A percentile compares a stretch with the other conserved stretches of the same genome.
phyloP scores from a whole-genome alignment of 495 filamentous ascomycete genomes.

The Penicillium diatomitis region DNA sequence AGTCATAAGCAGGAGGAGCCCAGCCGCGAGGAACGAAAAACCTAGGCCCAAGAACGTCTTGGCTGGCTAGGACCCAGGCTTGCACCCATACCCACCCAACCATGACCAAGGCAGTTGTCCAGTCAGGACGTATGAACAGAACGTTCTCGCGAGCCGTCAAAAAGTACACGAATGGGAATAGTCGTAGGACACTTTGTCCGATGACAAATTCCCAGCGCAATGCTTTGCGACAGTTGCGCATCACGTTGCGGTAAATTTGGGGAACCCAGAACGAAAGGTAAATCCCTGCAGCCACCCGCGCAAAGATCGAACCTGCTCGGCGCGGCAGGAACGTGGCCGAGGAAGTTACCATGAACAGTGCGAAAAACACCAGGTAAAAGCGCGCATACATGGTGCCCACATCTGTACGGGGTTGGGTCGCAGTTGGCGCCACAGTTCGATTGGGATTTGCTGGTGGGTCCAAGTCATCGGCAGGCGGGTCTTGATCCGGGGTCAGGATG shows the following conservation, averaged over 20 bases:
- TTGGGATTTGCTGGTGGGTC: constrained; percentile 18
- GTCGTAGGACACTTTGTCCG: constrained; percentile 68
- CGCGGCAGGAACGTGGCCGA: constrained; percentile 69
- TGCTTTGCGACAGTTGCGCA: constrained; percentile 84
- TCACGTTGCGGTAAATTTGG: constrained; percentile 82
- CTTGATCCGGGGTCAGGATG: constrained; percentile 79
- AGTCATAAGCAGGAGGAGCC: constrained; percentile 83
- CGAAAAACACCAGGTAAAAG: constrained; percentile 64
- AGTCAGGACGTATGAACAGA: constrained; percentile 65
- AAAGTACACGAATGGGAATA: constrained; percentile 76
- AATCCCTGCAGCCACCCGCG: constrained; percentile 53
- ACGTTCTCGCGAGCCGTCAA: constrained; percentile 66
- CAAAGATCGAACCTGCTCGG: constrained; percentile 57
- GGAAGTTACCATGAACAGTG: constrained; percentile 62
- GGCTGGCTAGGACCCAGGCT: constrained; percentile 62
- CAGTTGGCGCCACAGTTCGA: constrained; percentile 20
- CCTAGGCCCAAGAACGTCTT: constrained; percentile 79
- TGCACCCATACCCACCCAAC: constrained; percentile 90
- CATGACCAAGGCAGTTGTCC: constrained; percentile 49
- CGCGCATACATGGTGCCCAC: constrained; percentile 70
- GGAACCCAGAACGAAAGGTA: constrained; percentile 90
- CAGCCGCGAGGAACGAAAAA: constrained; percentile 64
- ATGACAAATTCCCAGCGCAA: constrained; percentile 80
- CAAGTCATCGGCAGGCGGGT: constrained; percentile 40
- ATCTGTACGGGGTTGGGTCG: constrained; percentile 40